Base-by-base conservation (phyloP, 2,329 filamentous ascomycete species). In the Aschersonia sp. region DNA sequence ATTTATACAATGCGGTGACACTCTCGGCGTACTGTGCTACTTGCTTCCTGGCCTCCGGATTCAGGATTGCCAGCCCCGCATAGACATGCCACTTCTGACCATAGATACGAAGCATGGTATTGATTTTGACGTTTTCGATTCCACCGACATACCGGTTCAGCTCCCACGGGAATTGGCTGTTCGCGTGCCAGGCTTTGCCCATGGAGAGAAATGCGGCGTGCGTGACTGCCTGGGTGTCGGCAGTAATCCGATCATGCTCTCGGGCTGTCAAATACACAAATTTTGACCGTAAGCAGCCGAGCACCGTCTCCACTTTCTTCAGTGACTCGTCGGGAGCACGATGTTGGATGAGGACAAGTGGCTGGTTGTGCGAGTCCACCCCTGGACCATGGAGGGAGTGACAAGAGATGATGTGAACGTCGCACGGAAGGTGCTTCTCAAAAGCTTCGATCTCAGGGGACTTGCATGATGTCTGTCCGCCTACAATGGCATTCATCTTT, bases 1-100 rank as follows among this genome's bases (percentile, higher is more conserved):
- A 75, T 67, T 95, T 97, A 73, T 88, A 98, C 22, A 98, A 73
- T 58, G 94, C 88, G 0, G 92, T 97, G 22, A 95, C 90, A 42
- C 83, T 89, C 58, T 84, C 74, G 8, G 92, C 90, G 63, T 97
- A 98, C 70, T 97, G 89, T 48, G 84, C 78, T 58, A 98, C 97
- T 67, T 98, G 92, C 63, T 84, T 76, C 63, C 84, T 85, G 4
- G 92, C 92, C 49, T 88, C 84, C 0, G 92, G 92, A 63, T 98
- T 98, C 49, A 98, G 76, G 59, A 98, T 98, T 9, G 94, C 92
- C 7, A 98, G 81, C 0, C 92, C 92, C 22, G 92, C 92, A 64
- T 98, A 98, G 49, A 98, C 92, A 69, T 98, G 94, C 94, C 94
- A 98, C 66, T 97, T 98, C 66, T 95, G 94, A 50, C 84, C 83